Conservation (phyloP, 108 stramenopile species). For the Conticribra guillardii region DNA sequence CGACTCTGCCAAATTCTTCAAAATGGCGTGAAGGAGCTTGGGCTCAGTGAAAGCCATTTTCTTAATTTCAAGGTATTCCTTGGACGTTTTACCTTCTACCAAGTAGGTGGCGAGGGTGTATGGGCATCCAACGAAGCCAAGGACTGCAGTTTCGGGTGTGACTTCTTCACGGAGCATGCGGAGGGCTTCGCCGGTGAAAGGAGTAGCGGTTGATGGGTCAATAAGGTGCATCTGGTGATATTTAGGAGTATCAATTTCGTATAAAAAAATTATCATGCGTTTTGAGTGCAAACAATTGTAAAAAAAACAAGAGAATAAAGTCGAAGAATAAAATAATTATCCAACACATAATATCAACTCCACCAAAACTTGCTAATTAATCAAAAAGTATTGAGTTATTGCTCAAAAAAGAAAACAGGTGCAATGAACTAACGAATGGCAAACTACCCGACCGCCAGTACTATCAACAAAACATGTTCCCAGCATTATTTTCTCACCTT, state of each 20-base stretch:
- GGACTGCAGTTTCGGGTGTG: conserved; percentile 90
- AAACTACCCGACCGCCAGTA: no score
- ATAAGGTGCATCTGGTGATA: conserved; percentile 77
- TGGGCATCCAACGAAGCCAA: conserved; percentile 99
- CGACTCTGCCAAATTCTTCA: conserved; percentile 88
- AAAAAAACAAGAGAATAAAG: no score
- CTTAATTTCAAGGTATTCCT: conserved; percentile 93
- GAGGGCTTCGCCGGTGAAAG: conserved; percentile 93
- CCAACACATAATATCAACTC: no score
- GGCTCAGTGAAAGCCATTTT: conserved; percentile 94
- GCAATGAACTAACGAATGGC: no score
- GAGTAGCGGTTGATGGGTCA: conserved; percentile 79
- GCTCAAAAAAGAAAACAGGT: no score
- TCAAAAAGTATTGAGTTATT: no score
- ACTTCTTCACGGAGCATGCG: conserved; percentile 86
- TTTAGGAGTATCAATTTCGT: background rate
- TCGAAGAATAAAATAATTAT: no score
- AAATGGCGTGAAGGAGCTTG: conserved; percentile 84
- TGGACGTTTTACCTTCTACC: conserved; percentile 96
- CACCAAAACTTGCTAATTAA: no score
- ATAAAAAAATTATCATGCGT: no score
- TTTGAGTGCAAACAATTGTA: no score
- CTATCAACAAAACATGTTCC: no score
- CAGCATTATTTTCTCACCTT: conserved; percentile 32
- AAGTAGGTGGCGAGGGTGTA: conserved; percentile 98